These are phyloP conservation scores for Tympanopsis confertula DNA, from an alignment of 2,329 filamentous ascomycete genomes.

Conservation along the genomic window DNA sequence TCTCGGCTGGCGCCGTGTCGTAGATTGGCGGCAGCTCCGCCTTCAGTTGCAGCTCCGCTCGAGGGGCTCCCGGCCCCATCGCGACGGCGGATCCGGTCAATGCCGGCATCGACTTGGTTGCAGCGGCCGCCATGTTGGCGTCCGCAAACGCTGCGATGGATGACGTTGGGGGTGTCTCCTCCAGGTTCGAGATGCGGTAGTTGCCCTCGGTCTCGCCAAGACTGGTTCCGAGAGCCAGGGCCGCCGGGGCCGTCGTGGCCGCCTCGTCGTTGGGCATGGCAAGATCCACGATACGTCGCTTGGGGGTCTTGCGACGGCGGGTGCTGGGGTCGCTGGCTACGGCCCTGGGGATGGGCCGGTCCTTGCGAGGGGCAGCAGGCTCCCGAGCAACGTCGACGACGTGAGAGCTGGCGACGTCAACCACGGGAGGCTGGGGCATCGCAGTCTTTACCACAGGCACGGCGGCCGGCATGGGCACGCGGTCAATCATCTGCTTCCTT, in stretches of 20 bases:
- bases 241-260: constrained; percentile 9
- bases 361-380: constrained; percentile 43
- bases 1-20: constrained; percentile 1
- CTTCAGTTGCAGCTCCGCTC: neutral
- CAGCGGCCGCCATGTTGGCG: constrained; percentile 15
- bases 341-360: constrained; percentile 35
- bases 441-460: constrained; percentile 68
- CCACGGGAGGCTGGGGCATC: constrained; percentile 45
- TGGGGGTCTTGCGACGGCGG: constrained; percentile 46
- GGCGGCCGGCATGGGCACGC: constrained; percentile 62
- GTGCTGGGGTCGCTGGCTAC: constrained; percentile 46
- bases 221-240: constrained; percentile 10
- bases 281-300: constrained; percentile 53
- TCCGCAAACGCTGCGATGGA: constrained; percentile 16
- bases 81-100: constrained; percentile 24
- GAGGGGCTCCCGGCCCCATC: neutral
- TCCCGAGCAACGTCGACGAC: constrained; percentile 7
- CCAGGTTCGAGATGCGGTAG: constrained; percentile 31
- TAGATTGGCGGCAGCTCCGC: constrained; percentile 18
- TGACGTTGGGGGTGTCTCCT: constrained; percentile 21
- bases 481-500: constrained; percentile 71
- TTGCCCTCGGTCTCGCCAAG: constrained; percentile 15
- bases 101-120: constrained; percentile 17
- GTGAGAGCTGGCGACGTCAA: constrained; percentile 51
- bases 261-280: constrained; percentile 35